These are phyloP conservation scores for Parvularia atlantis DNA, from an alignment of 78 protist genomes.

Conservation along the genomic window DNA sequence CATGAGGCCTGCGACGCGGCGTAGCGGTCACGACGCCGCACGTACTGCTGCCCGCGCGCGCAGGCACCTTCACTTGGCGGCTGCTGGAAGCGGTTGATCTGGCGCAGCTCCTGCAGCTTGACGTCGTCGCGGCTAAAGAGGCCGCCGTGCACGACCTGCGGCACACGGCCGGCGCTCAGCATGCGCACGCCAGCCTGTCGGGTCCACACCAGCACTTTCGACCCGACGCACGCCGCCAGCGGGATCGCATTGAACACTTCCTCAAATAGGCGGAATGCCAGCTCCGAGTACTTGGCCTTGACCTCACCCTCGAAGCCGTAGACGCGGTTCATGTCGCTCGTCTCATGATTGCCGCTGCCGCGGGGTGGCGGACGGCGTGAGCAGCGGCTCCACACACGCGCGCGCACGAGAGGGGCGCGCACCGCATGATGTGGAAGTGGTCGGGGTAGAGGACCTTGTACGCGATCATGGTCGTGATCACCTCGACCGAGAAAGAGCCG, in stretches of 20 bases:
- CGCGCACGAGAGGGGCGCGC: background rate
- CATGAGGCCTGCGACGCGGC: slow-evolving; percentile 46
- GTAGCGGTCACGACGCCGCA: background rate
- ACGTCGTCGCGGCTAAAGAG: slow-evolving; percentile 69
- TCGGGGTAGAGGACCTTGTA: slow-evolving; percentile 70
- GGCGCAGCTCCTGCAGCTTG: slow-evolving; percentile 67
- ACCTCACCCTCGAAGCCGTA: slow-evolving; percentile 94
- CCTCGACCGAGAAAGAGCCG: slow-evolving; percentile 73
- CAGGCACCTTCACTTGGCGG: slow-evolving; percentile 65
- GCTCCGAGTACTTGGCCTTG: slow-evolving; percentile 39
- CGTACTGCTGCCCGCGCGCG: background rate
- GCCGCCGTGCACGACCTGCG: slow-evolving; percentile 80
- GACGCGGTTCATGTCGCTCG: slow-evolving; percentile 64
- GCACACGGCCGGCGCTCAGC: background rate
- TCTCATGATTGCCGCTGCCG: slow-evolving; percentile 95
- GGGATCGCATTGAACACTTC: slow-evolving; percentile 78
- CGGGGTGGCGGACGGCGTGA: slow-evolving; percentile 39
- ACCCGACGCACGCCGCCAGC: slow-evolving; percentile 44
- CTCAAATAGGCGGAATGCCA: slow-evolving; percentile 43
- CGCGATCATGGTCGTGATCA: slow-evolving; percentile 60
- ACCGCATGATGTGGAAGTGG: slow-evolving; percentile 28
- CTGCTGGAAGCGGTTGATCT: slow-evolving; percentile 51
- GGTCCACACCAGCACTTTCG: slow-evolving; percentile 26
- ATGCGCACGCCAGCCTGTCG: too few species aligned
- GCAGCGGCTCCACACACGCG: background rate